A percentile compares a stretch with the other conserved stretches of the same genome.
phyloP scores from a whole-genome alignment of 2,329 filamentous ascomycete genomes.

The Penicillium hesseltinei region DNA sequence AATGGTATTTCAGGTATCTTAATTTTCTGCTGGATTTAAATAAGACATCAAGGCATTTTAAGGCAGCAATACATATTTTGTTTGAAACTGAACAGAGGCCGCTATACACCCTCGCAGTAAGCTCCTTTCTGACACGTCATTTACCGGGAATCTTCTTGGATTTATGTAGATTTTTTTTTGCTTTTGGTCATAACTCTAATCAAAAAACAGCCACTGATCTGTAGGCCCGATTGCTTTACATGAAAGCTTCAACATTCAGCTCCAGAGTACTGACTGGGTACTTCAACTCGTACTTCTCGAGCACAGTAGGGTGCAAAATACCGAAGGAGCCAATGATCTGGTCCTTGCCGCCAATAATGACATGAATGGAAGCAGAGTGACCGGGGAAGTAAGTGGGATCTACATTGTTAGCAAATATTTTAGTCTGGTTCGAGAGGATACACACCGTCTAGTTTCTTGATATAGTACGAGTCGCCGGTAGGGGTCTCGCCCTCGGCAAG shows the following conservation, averaged over 20 bases:
- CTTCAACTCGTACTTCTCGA: conserved; percentile 90
- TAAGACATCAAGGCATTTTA: no score
- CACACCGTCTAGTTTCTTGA: conserved; percentile 80
- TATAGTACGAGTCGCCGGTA: conserved; percentile 74
- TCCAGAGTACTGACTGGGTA: conserved; percentile 93
- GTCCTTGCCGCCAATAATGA: conserved; percentile 71
- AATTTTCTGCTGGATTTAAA: no score
- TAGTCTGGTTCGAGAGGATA: conserved; percentile 3
- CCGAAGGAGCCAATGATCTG: conserved; percentile 84
- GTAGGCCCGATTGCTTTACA: conserved; percentile 49
- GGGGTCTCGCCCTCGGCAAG: conserved; percentile 65
- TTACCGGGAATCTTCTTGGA: not conserved
- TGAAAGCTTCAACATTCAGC: conserved; percentile 89
- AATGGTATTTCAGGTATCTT: no score
- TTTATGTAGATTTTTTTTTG: not conserved
- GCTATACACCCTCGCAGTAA: not conserved
- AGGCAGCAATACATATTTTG: no score
- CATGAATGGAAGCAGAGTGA: conserved; percentile 79
- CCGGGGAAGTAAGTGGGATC: conserved; percentile 88
- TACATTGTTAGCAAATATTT: conserved; percentile 28
- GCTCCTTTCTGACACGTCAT: not conserved
- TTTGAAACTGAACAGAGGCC: no score
- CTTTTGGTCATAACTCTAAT: conserved; percentile 1
- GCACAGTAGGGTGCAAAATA: conserved; percentile 86
- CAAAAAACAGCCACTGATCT: not conserved